Percentiles rank a stretch among this genome's conserved stretches.
Conservation (phyloP, 306 rosid genomes). For the Styphnolobium japonicum region DNA sequence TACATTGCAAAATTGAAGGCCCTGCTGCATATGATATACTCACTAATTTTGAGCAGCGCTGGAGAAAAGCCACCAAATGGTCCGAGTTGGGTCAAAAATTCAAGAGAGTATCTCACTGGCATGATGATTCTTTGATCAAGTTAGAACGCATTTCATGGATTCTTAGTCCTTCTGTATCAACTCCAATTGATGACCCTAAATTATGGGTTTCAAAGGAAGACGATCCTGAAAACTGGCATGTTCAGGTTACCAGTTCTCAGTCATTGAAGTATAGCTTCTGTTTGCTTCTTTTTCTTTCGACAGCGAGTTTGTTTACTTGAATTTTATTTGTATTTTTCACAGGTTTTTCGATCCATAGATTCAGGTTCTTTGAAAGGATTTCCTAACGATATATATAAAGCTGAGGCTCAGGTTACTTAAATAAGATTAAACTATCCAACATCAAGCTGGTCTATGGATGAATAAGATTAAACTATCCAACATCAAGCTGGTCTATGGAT, state of each 20-base stretch:
- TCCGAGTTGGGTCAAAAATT: conserved; percentile 68
- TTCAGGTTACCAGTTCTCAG: conserved; percentile 80
- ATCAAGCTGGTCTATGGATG: neutral
- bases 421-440: neutral
- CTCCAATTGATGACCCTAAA: conserved; percentile 48
- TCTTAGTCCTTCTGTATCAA: conserved; percentile 72
- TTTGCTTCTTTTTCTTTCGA: conserved; percentile 6
- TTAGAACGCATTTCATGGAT: conserved; percentile 97
- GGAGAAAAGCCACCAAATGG: conserved; percentile 92
- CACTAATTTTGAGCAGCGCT: conserved; percentile 93
- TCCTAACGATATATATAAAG: conserved; percentile 66
- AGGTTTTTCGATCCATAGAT: conserved; percentile 94
- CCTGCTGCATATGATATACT: conserved; percentile 96
- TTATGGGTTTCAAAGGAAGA: conserved; percentile 71
- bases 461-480: neutral
- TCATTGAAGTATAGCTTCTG: conserved; percentile 8
- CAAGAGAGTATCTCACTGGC: conserved; percentile 74
- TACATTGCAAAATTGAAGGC: conserved; percentile 95
- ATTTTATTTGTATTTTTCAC: conserved; percentile 21
- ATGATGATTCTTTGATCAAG: conserved; percentile 86
- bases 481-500: neutral
- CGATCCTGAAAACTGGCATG: conserved; percentile 80
- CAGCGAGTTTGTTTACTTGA: neutral
- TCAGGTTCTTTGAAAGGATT: conserved; percentile 98
- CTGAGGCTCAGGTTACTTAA: conserved; percentile 59